A percentile compares a stretch with the other conserved stretches of the same genome.
Conservation (phyloP, 441 rosid genomes). For the Macaranga tanarius region DNA sequence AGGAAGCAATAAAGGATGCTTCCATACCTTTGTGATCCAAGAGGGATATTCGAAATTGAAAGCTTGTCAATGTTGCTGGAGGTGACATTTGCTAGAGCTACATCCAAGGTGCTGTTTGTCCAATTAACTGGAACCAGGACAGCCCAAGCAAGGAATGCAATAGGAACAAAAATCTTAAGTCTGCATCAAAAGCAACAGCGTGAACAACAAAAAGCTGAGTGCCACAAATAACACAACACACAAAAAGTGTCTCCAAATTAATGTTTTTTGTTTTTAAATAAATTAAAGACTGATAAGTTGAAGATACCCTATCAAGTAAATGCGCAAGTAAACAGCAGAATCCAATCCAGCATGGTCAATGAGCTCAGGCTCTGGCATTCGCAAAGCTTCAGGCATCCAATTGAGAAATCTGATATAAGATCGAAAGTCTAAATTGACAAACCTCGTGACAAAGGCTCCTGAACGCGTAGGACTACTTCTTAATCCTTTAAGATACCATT, state of each 20-base stretch:
- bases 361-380: constrained; percentile 96
- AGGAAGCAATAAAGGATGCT: not conserved
- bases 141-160: constrained; percentile 76
- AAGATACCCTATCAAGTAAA: constrained; percentile 49
- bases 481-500: constrained; percentile 91
- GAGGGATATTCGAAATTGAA: constrained; percentile 79
- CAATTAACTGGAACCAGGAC: constrained; percentile 79
- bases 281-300: not conserved
- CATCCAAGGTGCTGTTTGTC: constrained; percentile 47
- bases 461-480: constrained; percentile 64
- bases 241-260: no score
- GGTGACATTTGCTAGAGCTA: constrained; percentile 51
- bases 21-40: constrained; percentile 54
- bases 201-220: not conserved
- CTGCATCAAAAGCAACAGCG: constrained; percentile 37
- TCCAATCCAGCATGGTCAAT: constrained; percentile 98
- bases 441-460: constrained; percentile 53
- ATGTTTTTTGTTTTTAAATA: no score
- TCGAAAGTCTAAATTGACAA: constrained; percentile 73
- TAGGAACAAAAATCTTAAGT: constrained; percentile 86
- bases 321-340: constrained; percentile 87
- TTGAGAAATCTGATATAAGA: constrained; percentile 73
- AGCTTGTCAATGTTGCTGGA: constrained; percentile 85
- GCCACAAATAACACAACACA: not conserved
- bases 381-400: constrained; percentile 96